Conservation (phyloP, 2,329 filamentous ascomycete species). For the Rasamsonia emersonii region DNA sequence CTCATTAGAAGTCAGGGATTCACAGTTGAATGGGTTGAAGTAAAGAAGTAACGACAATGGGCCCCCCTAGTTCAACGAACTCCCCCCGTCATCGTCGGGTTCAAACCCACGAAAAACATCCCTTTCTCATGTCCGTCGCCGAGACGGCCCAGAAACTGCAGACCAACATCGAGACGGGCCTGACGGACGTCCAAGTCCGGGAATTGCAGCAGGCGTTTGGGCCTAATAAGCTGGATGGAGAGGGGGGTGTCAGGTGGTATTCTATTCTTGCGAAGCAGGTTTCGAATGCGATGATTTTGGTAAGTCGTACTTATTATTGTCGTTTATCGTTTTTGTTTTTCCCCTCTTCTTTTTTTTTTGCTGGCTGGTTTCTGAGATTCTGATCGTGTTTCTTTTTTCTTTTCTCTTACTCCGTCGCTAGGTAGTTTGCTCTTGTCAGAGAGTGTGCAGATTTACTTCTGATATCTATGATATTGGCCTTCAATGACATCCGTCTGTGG, state of each 20-base stretch:
- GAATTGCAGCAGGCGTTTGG: constrained; percentile 41
- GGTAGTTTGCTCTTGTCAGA: too few species aligned
- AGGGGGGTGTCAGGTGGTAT: constrained; percentile 38
- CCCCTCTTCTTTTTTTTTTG: not conserved
- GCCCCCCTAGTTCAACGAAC: too few species aligned
- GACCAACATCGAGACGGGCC: constrained; percentile 42
- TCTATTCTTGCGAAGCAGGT: constrained; percentile 45
- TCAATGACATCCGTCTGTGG: too few species aligned
- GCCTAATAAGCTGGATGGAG: constrained; percentile 40
- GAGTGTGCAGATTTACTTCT: too few species aligned
- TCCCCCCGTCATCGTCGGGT: not conserved
- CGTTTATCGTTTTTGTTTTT: not conserved
- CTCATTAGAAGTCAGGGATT: too few species aligned
- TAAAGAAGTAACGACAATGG: constrained; percentile 1
- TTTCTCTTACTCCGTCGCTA: too few species aligned
- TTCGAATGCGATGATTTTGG: constrained; percentile 49
- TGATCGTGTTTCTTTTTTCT: too few species aligned
- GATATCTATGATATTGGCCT: too few species aligned
- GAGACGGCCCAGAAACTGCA: constrained; percentile 36
- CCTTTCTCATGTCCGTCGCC: constrained; percentile 26
- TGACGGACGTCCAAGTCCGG: constrained; percentile 34
- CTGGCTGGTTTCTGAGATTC: too few species aligned
- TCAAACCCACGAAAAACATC: constrained; percentile 15
- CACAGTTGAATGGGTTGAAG: too few species aligned
- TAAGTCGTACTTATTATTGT: constrained; percentile 15